These are phyloP conservation scores for Leccinum longicurvipes DNA, from an alignment of 768 basidiomycete species.

Conservation along the genomic window DNA sequence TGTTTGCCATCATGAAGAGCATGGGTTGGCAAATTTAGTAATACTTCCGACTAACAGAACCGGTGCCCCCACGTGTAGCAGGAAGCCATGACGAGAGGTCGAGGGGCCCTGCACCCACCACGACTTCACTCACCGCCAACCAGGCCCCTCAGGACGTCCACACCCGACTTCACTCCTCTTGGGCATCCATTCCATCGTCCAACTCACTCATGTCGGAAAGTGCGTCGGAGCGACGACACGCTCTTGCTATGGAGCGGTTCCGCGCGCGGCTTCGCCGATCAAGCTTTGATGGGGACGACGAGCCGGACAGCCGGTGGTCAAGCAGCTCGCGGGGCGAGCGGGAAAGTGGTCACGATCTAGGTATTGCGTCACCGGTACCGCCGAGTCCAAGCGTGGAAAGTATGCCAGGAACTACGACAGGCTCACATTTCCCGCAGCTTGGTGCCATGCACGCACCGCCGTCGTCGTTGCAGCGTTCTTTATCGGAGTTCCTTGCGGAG, in stretches of 20 bases:
- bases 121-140: constrained; percentile 3
- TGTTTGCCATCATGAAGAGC: background rate
- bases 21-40: constrained; percentile 1
- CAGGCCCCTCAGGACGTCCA: constrained; percentile 12
- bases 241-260: constrained; percentile 36
- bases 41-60: constrained; percentile 13
- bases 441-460: background rate
- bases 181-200: constrained; percentile 33
- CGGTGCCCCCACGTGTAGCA: constrained; percentile 10
- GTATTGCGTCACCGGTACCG: constrained; percentile 12
- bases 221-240: constrained; percentile 40
- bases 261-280: constrained; percentile 21
- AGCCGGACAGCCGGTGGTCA: constrained; percentile 23
- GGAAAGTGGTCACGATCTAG: constrained; percentile 9
- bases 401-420: constrained; percentile 4
- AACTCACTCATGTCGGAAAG: constrained; percentile 45
- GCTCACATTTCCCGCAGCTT: constrained; percentile 9
- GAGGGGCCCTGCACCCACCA: constrained; percentile 14
- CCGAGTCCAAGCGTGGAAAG: constrained; percentile 16
- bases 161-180: constrained; percentile 22
- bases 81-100: constrained; percentile 12
- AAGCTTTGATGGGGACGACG: constrained; percentile 26
- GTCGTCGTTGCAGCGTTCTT: constrained; percentile 16
- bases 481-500: constrained; percentile 24
- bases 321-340: constrained; percentile 16